Percentiles rank a stretch among this genome's conserved stretches.
Evolutionary conservation across 371 early-diverging fungal genomes (phyloP).

Genomic region (Actinomortierella wolfii): DNA sequence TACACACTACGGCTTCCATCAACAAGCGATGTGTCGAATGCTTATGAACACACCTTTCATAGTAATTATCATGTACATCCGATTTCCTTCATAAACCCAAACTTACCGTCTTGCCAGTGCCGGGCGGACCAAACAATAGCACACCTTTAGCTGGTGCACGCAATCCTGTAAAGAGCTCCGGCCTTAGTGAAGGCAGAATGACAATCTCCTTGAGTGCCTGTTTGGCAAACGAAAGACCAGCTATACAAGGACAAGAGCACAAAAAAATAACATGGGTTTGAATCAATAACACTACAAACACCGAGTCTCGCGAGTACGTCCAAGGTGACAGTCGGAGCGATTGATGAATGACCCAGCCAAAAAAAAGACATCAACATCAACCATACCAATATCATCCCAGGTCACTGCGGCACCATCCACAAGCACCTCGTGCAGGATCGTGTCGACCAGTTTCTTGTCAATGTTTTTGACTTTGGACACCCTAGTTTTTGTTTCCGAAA

Average conservation of each 20-base stretch:
- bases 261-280: background rate
- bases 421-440: slow-evolving; percentile 66
- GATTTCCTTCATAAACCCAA: background rate
- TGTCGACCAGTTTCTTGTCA: slow-evolving; percentile 59
- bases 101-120: slow-evolving; percentile 66
- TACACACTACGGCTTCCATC: no score
- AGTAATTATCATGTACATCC: no score
- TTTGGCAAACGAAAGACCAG: slow-evolving; percentile 76
- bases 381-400: slow-evolving; percentile 65
- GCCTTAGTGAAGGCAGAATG: slow-evolving; percentile 76
- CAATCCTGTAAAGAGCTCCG: slow-evolving; percentile 80
- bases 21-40: no score
- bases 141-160: slow-evolving; percentile 72
- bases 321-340: no score
- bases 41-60: no score
- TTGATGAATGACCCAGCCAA: slow-evolving; percentile 14
- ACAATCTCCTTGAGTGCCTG: slow-evolving; percentile 77
- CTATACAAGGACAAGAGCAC: slow-evolving; percentile 56
- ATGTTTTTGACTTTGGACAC: slow-evolving; percentile 48
- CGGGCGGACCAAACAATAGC: slow-evolving; percentile 68
- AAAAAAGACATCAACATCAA: slow-evolving; percentile 4
- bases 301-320: no score
- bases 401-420: slow-evolving; percentile 54
- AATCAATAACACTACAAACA: background rate
- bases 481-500: slow-evolving; percentile 36